Evolutionary conservation across 257 asterid genomes (phyloP), one percentile per base, ranked within the genome.

Genomic region (Agastache rugosa): DNA sequence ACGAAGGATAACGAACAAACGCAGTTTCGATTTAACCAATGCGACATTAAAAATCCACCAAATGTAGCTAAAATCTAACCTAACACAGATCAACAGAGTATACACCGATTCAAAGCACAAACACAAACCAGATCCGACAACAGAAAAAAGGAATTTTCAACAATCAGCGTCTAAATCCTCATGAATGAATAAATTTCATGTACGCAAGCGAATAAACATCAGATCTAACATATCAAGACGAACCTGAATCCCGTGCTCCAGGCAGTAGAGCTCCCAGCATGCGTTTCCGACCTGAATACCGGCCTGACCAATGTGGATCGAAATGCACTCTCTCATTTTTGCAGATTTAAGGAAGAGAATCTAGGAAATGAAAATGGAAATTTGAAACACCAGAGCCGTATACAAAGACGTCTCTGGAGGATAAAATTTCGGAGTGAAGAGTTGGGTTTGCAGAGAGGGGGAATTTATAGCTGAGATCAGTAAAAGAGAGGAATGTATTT

Each of bases 301-400:
- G 73, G 98, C 98, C 86, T 92, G 98, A 15, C 98, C 98, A 37
- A 92, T 92, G 94, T 92, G 97, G 88, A 92, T 88, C 37, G 98
- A 92, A 63, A 92, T 92, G 97, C 98, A 92, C 85, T 92, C 98
- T 67, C 98, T 92, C 98, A 92, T 92, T 81, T 81, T 88, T 50
- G 78, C 20, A 20, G 45, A 25, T 8, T 72, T 35, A 15, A 23
- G 1, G 17, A 7, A 25, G 64, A 47, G 10, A 22, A 48, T 9
- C 42, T 2, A 44, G 29, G 70, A 45, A 66, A 42, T 34, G 34
- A 14, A 58, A 53, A 45, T 58, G 4, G 8, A 69, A 61, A 4
- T 20, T 12, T 19, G 37, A 53, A 11, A 63, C 37, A 74, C 83
- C 83, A 77, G 87, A 80, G 78, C 79, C 85, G 87, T 83, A 80